Evolutionary conservation across 495 filamentous ascomycete species (phyloP).

Genomic region (Lasiosphaeria miniovina): DNA sequence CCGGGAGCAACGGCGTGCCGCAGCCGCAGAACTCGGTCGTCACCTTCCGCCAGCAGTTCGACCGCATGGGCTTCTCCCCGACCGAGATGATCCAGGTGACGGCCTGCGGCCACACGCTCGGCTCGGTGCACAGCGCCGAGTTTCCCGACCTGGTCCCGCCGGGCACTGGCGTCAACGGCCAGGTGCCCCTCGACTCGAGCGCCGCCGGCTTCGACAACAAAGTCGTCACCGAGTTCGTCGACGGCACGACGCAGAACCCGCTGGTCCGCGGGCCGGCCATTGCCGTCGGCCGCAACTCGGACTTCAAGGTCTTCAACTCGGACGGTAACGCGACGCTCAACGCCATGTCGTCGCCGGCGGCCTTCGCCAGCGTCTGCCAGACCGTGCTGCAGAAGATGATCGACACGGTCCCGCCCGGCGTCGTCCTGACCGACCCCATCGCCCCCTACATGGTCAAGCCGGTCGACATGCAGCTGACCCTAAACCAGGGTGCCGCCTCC

Average conservation of each 20-base stretch:
- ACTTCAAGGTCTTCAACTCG: constrained; percentile 54
- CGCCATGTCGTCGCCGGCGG: constrained; percentile 40
- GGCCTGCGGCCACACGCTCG: constrained; percentile 62
- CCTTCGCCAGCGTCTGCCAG: constrained; percentile 47
- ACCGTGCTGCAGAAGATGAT: constrained; percentile 58
- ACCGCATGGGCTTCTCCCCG: constrained; percentile 54
- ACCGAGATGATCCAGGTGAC: constrained; percentile 59
- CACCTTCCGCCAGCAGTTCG: constrained; percentile 53
- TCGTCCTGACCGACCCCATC: constrained; percentile 51
- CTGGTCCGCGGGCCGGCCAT: constrained; percentile 49
- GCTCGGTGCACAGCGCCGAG: constrained; percentile 55
- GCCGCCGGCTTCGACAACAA: constrained; percentile 52
- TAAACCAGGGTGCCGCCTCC: constrained; percentile 36
- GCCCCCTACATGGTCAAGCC: constrained; percentile 60
- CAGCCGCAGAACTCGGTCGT: constrained; percentile 53
- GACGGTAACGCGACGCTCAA: constrained; percentile 56
- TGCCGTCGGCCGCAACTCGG: constrained; percentile 44
- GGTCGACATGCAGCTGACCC: constrained; percentile 45
- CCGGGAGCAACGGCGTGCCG: constrained; percentile 53
- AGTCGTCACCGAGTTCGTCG: constrained; percentile 55
- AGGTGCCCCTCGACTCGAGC: constrained; percentile 41
- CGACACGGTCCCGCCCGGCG: constrained; percentile 53
- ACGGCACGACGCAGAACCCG: constrained; percentile 50
- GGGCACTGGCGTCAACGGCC: constrained; percentile 44
- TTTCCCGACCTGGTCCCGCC: constrained; percentile 53